Evolutionary conservation across 306 rosid genomes (phyloP), one percentile per base, ranked within the genome.

Genomic region (Benincasa hispida): DNA sequence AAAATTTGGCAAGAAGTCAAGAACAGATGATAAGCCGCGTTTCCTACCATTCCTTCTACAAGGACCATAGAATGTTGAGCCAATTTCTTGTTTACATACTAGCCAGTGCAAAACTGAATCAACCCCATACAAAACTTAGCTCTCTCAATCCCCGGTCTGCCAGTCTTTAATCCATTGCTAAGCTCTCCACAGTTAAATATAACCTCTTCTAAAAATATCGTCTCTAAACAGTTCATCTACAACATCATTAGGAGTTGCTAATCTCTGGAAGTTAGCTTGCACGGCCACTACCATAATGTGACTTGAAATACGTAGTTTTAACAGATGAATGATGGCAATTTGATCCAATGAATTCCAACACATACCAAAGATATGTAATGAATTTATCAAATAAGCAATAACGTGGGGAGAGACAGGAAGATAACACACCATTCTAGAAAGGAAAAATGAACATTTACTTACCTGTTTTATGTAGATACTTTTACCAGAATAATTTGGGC

Each of bases 401-500:
- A 56, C 17, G 32, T 19, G 22, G 63, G 34, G 56, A 54, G 76
- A 37, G 24, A 27, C 58, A 28, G 39, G 42, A 69, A 24, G 35
- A 72, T 22, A 48, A 39, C 59, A 72, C 76, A 48, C 37, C 30
- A 47, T 17, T 70, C 24, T 47, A 48, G 42, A 27, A 27, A 70
- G 51, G 35, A 77, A 72, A 80, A 72, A 61, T 57, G 54, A 63
- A 69, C 53, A 75, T 19, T n/a, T 57, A 68, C 76, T 81, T 66
- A 88, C 97, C 97, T 94, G 98, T 88, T 94, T 94, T 84, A 91
- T 85, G 77, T 94, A 94, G 86, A 94, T 90, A 83, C 98, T 94
- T 87, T 94, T 94, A 78, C 98, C 98, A 10, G 97, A 91, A 86
- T 88, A 94, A 84, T 94, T 94, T 80, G 98, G 98, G 45, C 98